Conservation (phyloP, 2,329 filamentous ascomycete genomes). For the Pseudogymnoascus sp. region DNA sequence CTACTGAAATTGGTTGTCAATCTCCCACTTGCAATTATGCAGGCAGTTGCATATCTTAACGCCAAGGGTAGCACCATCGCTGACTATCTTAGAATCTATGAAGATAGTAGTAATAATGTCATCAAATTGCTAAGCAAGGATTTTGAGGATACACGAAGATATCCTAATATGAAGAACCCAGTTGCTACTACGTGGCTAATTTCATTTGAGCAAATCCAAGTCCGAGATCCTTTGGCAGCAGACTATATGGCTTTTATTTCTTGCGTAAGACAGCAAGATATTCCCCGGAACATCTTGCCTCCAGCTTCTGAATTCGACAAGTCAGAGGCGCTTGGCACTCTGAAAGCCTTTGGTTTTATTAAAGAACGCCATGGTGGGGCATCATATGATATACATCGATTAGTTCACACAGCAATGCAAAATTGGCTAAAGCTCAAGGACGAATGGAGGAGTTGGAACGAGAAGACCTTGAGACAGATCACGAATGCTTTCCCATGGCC, state of each 20-base stretch:
- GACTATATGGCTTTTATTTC: constrained; percentile 11
- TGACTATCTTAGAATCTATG: constrained; percentile 12
- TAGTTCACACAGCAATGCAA: constrained; percentile 18
- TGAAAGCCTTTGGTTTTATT: constrained; percentile 12
- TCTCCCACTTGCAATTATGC: constrained; percentile 16
- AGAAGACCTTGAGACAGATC: constrained; percentile 13
- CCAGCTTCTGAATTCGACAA: background rate
- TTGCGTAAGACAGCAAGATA: constrained; percentile 5
- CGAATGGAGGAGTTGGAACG: constrained; percentile 10
- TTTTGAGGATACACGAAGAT: constrained; percentile 12
- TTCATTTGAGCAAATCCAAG: constrained; percentile 15
- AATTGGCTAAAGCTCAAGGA: constrained; percentile 17
- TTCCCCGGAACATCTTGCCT: constrained; percentile 5
- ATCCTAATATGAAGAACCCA: background rate
- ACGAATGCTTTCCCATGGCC: constrained; percentile 15
- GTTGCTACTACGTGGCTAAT: constrained; percentile 12
- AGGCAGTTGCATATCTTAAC: constrained; percentile 16
- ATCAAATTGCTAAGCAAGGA: constrained; percentile 13
- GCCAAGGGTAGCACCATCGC: constrained; percentile 6
- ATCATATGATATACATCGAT: constrained; percentile 13
- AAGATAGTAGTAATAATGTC: constrained; percentile 13
- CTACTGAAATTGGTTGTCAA: constrained; percentile 13
- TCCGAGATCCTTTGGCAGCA: constrained; percentile 1
- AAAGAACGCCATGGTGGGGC: background rate
- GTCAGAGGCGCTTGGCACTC: constrained; percentile 2